Conservation (phyloP, 495 filamentous ascomycete genomes). For the Neurospora sp. region DNA sequence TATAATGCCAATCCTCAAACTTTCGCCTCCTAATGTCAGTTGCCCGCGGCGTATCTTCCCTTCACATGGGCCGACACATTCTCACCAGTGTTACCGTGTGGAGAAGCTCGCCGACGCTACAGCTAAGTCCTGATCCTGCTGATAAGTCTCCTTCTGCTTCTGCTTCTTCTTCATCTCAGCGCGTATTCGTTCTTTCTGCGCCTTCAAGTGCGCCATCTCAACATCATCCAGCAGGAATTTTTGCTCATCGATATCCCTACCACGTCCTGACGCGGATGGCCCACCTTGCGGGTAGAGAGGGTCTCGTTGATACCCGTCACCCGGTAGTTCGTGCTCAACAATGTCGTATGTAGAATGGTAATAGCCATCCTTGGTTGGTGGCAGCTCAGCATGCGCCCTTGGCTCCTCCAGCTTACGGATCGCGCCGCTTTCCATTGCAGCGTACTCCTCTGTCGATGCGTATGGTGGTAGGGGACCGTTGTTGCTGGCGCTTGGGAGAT, state of each 20-base stretch:
- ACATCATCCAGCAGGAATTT: slow-evolving; percentile 21
- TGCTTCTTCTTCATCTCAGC: slow-evolving; percentile 1
- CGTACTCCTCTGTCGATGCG: slow-evolving; percentile 18
- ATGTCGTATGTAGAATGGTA: slow-evolving; percentile 14
- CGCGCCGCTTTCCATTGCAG: slow-evolving; percentile 24
- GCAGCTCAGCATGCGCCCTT: slow-evolving; percentile 20
- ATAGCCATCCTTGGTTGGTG: slow-evolving; percentile 27
- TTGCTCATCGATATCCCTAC: slow-evolving; percentile 21
- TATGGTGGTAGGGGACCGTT: slow-evolving; percentile 23
- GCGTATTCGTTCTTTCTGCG: slow-evolving; percentile 11
- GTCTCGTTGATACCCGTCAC: slow-evolving; percentile 12
- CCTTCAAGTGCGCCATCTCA: slow-evolving; percentile 14
- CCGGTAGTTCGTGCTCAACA: slow-evolving; percentile 23
- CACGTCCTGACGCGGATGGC: neutral
- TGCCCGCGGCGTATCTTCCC: neutral
- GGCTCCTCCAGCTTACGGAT: slow-evolving; percentile 21
- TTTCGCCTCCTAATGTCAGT: neutral
- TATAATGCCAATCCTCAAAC: slow-evolving; percentile 7
- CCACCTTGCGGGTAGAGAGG: slow-evolving; percentile 6
- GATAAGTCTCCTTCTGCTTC: neutral
- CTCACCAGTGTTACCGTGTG: neutral
- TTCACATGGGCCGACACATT: neutral
- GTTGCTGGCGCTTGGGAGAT: slow-evolving; percentile 1
- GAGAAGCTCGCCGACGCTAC: neutral
- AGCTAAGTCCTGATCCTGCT: slow-evolving; percentile 5